phyloP scores from a whole-genome alignment of 177 flowering plant species.

The Vitis hybrid region DNA sequence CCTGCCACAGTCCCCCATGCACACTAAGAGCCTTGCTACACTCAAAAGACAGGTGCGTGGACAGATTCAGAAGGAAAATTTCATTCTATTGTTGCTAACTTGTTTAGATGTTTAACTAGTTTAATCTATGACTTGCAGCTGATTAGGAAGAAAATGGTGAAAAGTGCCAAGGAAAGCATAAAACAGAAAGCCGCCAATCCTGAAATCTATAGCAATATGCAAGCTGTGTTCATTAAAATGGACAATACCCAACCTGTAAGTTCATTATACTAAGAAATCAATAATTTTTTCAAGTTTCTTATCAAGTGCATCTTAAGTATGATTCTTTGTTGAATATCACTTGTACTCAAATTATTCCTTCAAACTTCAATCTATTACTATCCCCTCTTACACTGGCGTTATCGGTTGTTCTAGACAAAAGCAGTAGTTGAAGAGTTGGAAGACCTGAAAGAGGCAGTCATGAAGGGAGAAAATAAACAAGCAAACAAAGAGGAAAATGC shows the following conservation, averaged over 20 bases:
- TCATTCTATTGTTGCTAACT: neutral
- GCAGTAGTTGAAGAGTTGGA: conserved; percentile 50
- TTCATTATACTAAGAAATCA: conserved; percentile 1
- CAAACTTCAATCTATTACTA: no score
- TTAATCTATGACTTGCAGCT: conserved; percentile 33
- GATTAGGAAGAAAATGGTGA: conserved; percentile 71
- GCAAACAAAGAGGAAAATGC: conserved; percentile 24
- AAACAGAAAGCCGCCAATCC: conserved; percentile 49
- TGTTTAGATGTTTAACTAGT: neutral
- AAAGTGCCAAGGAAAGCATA: conserved; percentile 73
- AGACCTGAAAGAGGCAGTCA: conserved; percentile 63
- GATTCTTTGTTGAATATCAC: no score
- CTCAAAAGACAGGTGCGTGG: conserved; percentile 49
- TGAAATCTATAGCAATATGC: conserved; percentile 77
- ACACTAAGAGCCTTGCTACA: conserved; percentile 65
- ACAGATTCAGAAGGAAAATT: neutral
- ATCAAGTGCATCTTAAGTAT: no score
- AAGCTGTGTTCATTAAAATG: conserved; percentile 71
- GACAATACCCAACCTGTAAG: conserved; percentile 54
- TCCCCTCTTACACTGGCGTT: no score
- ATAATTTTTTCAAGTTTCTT: no score
- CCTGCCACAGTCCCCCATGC: conserved; percentile 74
- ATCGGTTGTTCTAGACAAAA: conserved; percentile 22
- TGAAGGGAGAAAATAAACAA: conserved; percentile 35
- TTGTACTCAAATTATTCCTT: no score